These are phyloP conservation scores for Leptographium lundbergii DNA, from an alignment of 2,329 filamentous ascomycete genomes.

Conservation along the genomic window DNA sequence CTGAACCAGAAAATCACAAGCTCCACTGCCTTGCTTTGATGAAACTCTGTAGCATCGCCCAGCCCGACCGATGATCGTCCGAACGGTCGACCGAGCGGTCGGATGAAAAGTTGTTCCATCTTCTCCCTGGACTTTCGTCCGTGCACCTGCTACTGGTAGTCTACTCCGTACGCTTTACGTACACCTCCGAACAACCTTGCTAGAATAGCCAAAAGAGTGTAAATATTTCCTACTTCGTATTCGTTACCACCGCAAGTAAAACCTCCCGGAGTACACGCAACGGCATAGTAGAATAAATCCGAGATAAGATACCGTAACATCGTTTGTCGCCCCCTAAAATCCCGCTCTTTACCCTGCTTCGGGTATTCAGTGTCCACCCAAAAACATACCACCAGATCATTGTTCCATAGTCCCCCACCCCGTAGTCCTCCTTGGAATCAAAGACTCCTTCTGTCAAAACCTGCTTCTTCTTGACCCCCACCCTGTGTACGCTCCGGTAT, in stretches of 20 bases:
- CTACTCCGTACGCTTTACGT: too few species aligned
- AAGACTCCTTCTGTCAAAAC: background rate
- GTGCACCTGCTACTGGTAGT: too few species aligned
- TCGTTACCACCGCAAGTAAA: background rate
- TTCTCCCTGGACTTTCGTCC: background rate
- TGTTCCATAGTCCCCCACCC: too few species aligned
- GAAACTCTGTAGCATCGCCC: background rate
- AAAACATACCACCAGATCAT: background rate
- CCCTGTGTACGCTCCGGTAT: too few species aligned
- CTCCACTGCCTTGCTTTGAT: background rate
- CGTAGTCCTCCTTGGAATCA: background rate
- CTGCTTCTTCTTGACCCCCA: too few species aligned
- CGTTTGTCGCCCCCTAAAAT: background rate
- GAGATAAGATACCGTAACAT: background rate
- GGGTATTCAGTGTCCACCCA: background rate
- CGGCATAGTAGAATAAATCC: background rate
- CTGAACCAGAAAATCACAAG: background rate
- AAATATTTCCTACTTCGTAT: background rate
- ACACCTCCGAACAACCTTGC: too few species aligned
- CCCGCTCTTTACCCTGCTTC: background rate
- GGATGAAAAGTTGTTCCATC: background rate
- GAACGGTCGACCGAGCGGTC: background rate
- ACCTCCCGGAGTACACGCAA: background rate
- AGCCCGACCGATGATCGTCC: background rate
- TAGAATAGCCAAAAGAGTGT: too few species aligned